These are phyloP conservation scores for Oryza nivara DNA, from an alignment of 176 grass and related monocot species.

Conservation along the genomic window DNA sequence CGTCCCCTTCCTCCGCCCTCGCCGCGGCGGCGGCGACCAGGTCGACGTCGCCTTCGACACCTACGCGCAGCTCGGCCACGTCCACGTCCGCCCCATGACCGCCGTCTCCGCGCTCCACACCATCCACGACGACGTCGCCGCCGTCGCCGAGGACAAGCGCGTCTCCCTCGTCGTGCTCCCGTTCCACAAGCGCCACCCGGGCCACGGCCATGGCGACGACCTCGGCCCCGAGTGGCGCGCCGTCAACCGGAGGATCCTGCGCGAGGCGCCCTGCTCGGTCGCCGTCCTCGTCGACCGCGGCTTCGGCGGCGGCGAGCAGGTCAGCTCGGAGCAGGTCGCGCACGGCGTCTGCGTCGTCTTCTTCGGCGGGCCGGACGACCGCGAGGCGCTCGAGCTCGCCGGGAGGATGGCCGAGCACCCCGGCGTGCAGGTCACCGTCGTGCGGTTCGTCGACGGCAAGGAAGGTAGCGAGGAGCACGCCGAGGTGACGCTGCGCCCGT, in stretches of 20 bases:
- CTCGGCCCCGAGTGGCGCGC: constrained; percentile 66
- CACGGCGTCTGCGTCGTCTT: constrained; percentile 81
- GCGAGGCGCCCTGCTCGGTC: constrained; percentile 77
- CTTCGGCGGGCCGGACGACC: constrained; percentile 81
- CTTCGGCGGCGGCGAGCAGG: constrained; percentile 75
- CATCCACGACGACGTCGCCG: constrained; percentile 82
- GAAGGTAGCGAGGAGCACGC: constrained; percentile 36
- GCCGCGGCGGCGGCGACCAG: constrained; percentile 51
- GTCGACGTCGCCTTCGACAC: constrained; percentile 78
- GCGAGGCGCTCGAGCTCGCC: constrained; percentile 74
- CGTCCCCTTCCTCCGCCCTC: constrained; percentile 50
- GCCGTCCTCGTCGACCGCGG: constrained; percentile 74
- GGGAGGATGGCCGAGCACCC: constrained; percentile 86
- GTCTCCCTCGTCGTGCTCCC: constrained; percentile 72
- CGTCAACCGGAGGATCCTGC: constrained; percentile 65
- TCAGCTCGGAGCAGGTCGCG: constrained; percentile 60
- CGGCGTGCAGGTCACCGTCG: constrained; percentile 54
- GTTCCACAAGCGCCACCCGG: constrained; percentile 63
- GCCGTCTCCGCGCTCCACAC: constrained; percentile 80
- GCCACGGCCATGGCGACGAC: constrained; percentile 44
- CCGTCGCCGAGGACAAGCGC: constrained; percentile 77
- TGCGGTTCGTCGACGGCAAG: constrained; percentile 54
- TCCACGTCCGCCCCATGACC: constrained; percentile 67
- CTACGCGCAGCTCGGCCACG: constrained; percentile 73
- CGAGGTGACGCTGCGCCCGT: constrained; percentile 60